Percentiles rank a stretch among this genome's conserved stretches.
Conservation (phyloP, 179 eudicot genomes). For the Spergularia azorica region DNA sequence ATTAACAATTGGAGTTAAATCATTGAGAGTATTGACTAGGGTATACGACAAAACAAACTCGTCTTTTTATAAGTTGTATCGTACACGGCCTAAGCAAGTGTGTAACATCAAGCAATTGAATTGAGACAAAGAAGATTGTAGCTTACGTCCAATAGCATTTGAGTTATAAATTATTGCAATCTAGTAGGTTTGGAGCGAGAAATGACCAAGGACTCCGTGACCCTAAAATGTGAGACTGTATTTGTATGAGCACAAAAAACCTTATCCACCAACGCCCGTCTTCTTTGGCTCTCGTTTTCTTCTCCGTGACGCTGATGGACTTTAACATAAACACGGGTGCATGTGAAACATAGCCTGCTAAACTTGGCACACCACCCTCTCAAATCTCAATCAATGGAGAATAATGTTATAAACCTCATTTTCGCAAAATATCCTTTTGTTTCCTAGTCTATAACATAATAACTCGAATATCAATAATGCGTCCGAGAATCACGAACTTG, state of each 20-base stretch:
- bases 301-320: neutral
- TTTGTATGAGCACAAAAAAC: neutral
- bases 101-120: no score
- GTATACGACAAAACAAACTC: no score
- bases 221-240: neutral
- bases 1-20: no score
- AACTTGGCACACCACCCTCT: neutral
- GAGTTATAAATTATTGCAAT: neutral
- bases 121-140: no score
- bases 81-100: no score
- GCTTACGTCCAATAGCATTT: neutral
- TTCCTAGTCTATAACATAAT: neutral
- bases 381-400: neutral
- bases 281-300: neutral
- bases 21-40: no score
- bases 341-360: neutral
- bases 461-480: neutral
- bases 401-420: neutral
- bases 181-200: neutral
- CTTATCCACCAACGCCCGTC: neutral
- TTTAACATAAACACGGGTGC: neutral
- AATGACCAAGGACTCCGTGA: neutral
- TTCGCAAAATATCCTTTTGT: neutral
- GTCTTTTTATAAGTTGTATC: no score
- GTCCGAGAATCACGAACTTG: no score